A percentile compares a stretch with the other conserved stretches of the same genome.
Evolutionary conservation across 805 yeast species (phyloP).

Genomic region (Candida krabiensis): DNA sequence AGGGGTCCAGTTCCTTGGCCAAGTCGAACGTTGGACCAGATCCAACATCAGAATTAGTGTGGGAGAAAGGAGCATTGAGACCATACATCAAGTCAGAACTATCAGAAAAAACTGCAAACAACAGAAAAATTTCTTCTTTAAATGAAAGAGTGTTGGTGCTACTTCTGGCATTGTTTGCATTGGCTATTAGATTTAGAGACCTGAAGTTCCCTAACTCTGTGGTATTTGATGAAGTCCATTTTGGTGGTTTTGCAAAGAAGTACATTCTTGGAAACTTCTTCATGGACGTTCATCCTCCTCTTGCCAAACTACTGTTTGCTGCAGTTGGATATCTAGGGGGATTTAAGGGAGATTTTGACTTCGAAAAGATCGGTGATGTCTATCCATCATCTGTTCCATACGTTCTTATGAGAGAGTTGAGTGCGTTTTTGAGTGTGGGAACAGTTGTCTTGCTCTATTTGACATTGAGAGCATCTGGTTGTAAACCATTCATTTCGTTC

Average conservation of each 20-base stretch:
- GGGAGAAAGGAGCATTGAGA: slow-evolving; percentile 52
- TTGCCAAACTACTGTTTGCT: slow-evolving; percentile 79
- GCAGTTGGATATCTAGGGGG: slow-evolving; percentile 68
- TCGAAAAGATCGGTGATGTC: slow-evolving; percentile 62
- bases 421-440: slow-evolving; percentile 67
- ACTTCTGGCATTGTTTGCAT: slow-evolving; percentile 45
- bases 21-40: slow-evolving; percentile 10
- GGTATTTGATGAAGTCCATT: slow-evolving; percentile 97
- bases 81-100: slow-evolving; percentile 56
- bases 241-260: slow-evolving; percentile 95
- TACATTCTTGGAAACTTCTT: slow-evolving; percentile 72
- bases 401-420: slow-evolving; percentile 64
- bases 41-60: slow-evolving; percentile 42
- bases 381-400: slow-evolving; percentile 65
- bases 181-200: slow-evolving; percentile 57
- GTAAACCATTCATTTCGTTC: slow-evolving; percentile 61
- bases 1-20: neutral
- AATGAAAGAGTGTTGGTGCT: slow-evolving; percentile 43
- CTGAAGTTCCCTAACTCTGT: slow-evolving; percentile 76
- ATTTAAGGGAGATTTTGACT: slow-evolving; percentile 67
- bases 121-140: slow-evolving; percentile 39
- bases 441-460: slow-evolving; percentile 65
- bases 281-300: slow-evolving; percentile 89
- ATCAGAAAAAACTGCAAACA: slow-evolving; percentile 36
- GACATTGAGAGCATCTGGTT: slow-evolving; percentile 72